Percentiles rank a stretch among this genome's conserved stretches.
phyloP scores from a whole-genome alignment of 108 stramenopile genomes.

The Heterococcus sp. region DNA sequence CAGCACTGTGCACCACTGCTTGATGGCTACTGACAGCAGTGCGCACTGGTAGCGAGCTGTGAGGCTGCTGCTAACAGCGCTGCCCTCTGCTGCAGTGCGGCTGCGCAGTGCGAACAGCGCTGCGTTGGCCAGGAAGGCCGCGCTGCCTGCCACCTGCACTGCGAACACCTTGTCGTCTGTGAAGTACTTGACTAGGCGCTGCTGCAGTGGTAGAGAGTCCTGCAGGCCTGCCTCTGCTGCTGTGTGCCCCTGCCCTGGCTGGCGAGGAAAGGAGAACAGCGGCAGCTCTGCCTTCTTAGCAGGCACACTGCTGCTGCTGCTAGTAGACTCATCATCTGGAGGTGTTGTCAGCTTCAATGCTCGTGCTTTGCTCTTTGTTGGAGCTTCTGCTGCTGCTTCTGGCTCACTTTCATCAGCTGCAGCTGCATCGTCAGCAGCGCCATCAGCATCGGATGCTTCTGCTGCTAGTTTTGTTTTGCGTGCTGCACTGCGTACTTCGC shows the following conservation, averaged over 20 bases:
- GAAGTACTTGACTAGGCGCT: constrained; percentile 44
- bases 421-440: no score
- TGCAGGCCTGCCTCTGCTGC: background rate
- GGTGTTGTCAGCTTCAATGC: no score
- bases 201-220: constrained; percentile 27
- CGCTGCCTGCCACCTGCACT: constrained; percentile 24
- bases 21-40: constrained; percentile 11
- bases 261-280: background rate
- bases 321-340: background rate
- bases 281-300: background rate
- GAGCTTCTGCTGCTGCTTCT: no score
- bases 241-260: background rate
- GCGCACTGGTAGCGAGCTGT: constrained; percentile 11
- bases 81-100: background rate
- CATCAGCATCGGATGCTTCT: no score
- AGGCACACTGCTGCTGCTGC: background rate
- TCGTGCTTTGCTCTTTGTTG: no score
- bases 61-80: background rate
- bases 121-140: constrained; percentile 9
- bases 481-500: no score
- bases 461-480: no score
- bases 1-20: constrained; percentile 32
- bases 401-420: no score
- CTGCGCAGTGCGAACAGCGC: background rate
- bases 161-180: constrained; percentile 43